Evolutionary conservation across 148 eudicot genomes (phyloP).

Genomic region (Cornus controversa): DNA sequence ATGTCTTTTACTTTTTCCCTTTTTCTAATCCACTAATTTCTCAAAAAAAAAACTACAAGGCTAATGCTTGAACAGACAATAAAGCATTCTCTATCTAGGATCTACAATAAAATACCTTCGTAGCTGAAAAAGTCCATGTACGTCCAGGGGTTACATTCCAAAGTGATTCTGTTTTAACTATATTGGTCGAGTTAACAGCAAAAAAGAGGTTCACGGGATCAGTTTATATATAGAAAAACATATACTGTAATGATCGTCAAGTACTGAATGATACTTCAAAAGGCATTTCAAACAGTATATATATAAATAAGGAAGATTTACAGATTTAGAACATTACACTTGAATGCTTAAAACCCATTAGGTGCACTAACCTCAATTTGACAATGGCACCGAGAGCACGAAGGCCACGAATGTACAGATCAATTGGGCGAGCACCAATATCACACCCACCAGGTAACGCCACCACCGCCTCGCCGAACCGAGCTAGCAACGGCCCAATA

Average conservation of each 20-base stretch:
- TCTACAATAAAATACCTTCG: background rate
- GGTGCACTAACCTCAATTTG: slow-evolving; percentile 15
- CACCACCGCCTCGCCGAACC: slow-evolving; percentile 22
- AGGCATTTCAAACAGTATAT: background rate
- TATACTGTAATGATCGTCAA: background rate
- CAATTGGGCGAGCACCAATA: slow-evolving; percentile 24
- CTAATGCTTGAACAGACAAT: too few species aligned
- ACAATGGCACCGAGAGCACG: slow-evolving; percentile 26
- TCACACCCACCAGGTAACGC: slow-evolving; percentile 26
- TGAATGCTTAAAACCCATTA: background rate
- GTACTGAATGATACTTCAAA: background rate
- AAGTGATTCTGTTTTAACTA: background rate
- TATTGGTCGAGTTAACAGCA: background rate
- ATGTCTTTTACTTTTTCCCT: background rate
- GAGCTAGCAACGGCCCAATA: slow-evolving; percentile 20
- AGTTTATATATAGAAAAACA: background rate
- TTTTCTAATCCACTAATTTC: background rate
- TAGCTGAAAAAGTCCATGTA: background rate
- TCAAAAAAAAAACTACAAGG: background rate
- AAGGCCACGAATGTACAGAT: slow-evolving; percentile 20
- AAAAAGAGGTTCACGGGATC: background rate
- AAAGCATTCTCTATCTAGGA: too few species aligned
- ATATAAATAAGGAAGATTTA: background rate
- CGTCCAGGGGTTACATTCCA: background rate
- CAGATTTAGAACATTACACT: background rate